Evolutionary conservation across 108 stramenopile species (phyloP).

Genomic region (Poteriospumella lacustris): DNA sequence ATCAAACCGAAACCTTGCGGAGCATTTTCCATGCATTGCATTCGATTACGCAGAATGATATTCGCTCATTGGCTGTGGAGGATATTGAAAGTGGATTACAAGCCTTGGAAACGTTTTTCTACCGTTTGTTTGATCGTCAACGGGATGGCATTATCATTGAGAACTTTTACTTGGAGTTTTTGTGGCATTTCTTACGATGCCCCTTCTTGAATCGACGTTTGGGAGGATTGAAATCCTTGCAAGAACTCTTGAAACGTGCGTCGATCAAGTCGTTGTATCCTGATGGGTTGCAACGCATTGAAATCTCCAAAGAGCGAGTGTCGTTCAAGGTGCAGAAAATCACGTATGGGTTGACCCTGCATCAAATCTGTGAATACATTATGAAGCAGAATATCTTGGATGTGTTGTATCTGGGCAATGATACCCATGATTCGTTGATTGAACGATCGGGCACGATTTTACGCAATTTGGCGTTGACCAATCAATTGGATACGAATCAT

Average conservation of each 20-base stretch:
- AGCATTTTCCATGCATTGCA: neutral
- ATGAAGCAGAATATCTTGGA: no score
- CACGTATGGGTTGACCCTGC: no score
- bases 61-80: neutral
- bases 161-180: no score
- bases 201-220: slow-evolving; percentile 21
- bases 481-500: no score
- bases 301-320: no score
- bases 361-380: no score
- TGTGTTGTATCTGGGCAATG: no score
- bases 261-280: neutral
- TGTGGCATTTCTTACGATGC: neutral
- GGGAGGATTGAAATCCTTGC: slow-evolving; percentile 16
- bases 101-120: neutral
- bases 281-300: no score
- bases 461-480: neutral
- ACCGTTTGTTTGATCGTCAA: no score
- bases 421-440: neutral
- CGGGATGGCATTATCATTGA: no score
- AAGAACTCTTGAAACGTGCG: neutral
- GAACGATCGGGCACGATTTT: neutral
- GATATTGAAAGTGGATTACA: neutral
- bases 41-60: neutral
- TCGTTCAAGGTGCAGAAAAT: no score
- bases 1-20: neutral